Evolutionary conservation across 305 asterid genomes (phyloP).

Genomic region (Solanum hybrid): DNA sequence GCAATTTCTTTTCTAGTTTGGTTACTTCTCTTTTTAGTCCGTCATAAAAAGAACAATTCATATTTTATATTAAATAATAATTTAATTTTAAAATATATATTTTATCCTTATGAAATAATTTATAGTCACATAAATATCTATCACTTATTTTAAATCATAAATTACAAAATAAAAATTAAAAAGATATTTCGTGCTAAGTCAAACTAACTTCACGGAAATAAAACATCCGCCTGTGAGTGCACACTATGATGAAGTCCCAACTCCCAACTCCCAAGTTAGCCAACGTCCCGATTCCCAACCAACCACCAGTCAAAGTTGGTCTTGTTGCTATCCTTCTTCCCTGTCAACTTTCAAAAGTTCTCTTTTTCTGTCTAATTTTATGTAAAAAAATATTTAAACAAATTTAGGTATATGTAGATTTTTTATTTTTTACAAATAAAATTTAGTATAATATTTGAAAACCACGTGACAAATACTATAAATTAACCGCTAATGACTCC

Average conservation of each 20-base stretch:
- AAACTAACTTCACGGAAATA: neutral
- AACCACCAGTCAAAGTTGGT: slow-evolving; percentile 2
- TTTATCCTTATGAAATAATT: too few species aligned
- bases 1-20: too few species aligned
- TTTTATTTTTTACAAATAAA: too few species aligned
- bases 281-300: neutral
- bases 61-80: too few species aligned
- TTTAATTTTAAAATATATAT: too few species aligned
- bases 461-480: neutral
- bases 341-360: neutral
- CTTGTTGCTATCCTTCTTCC: neutral
- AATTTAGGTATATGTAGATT: neutral
- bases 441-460: neutral
- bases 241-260: neutral
- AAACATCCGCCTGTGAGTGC: neutral
- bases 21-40: too few species aligned
- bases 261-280: neutral
- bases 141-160: too few species aligned
- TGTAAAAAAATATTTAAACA: neutral
- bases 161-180: too few species aligned
- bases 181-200: fast-evolving
- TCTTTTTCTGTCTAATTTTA: neutral
- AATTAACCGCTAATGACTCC: neutral
- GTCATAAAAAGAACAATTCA: too few species aligned
- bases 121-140: too few species aligned